Conservation (phyloP, 176 grass and related monocot species). For the Panicum miliaceum region DNA sequence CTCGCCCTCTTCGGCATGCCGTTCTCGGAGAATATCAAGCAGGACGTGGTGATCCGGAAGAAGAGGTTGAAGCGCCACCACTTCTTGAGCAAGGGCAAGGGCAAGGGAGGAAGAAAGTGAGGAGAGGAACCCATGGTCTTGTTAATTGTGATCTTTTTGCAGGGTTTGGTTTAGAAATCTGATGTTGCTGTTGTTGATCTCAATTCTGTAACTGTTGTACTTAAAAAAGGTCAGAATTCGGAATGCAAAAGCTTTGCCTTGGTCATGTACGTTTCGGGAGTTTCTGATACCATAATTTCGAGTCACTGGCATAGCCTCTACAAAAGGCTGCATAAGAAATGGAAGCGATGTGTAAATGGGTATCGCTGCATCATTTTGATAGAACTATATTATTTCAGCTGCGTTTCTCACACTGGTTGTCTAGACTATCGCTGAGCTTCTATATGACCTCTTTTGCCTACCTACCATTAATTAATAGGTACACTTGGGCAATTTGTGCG, state of each 20-base stretch:
- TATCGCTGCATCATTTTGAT: too few relatives aligned
- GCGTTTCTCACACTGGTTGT: neutral
- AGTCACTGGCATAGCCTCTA: neutral
- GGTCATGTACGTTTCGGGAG: neutral
- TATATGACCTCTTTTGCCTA: neutral
- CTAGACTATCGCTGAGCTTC: conserved; percentile 12
- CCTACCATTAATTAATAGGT: conserved; percentile 35
- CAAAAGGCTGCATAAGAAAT: neutral
- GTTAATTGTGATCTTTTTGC: conserved; percentile 26
- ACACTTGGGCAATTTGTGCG: conserved; percentile 41
- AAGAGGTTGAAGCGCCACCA: conserved; percentile 78
- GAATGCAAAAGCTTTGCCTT: conserved; percentile 29
- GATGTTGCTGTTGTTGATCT: conserved; percentile 27
- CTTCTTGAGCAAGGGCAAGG: conserved; percentile 59
- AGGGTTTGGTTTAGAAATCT: conserved; percentile 29
- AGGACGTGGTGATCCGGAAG: conserved; percentile 48
- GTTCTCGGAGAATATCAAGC: conserved; percentile 61
- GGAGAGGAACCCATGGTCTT: conserved; percentile 21
- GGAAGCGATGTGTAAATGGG: neutral
- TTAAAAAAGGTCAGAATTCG: conserved; percentile 3
- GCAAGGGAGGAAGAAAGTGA: conserved; percentile 40
- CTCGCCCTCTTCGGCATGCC: conserved; percentile 89
- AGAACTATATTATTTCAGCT: conserved; percentile 26
- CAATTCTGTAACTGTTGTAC: conserved; percentile 1
- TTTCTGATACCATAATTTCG: neutral